phyloP scores from a whole-genome alignment of 805 yeast species.

The Saccharomyces mikatae region DNA sequence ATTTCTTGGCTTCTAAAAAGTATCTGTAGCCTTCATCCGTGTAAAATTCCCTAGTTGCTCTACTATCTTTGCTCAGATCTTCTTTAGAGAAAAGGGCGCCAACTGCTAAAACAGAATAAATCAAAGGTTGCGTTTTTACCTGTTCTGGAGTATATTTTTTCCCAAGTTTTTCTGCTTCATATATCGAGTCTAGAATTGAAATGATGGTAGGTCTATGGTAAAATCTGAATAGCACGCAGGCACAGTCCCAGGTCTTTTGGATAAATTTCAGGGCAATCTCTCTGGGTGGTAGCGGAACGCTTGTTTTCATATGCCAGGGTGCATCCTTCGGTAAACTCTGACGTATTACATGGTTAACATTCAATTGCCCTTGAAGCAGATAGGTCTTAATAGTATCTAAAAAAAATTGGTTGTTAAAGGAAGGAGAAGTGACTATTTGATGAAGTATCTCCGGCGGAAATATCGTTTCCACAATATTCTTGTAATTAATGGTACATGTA shows the following conservation, averaged over 20 bases:
- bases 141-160: slow-evolving; percentile 55
- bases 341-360: background rate
- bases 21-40: slow-evolving; percentile 75
- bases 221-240: slow-evolving; percentile 77
- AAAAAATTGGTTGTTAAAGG: background rate
- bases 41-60: slow-evolving; percentile 24
- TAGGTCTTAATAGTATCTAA: slow-evolving; percentile 2
- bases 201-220: slow-evolving; percentile 78
- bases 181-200: slow-evolving; percentile 64
- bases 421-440: background rate
- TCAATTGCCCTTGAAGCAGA: slow-evolving; percentile 1
- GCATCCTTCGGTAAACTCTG: background rate
- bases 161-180: slow-evolving; percentile 62
- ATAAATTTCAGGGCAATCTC: slow-evolving; percentile 64
- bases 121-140: slow-evolving; percentile 65
- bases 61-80: slow-evolving; percentile 32
- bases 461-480: slow-evolving; percentile 4
- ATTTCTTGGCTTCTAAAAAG: slow-evolving; percentile 70
- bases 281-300: slow-evolving; percentile 52
- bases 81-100: slow-evolving; percentile 70
- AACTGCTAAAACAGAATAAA: slow-evolving; percentile 81
- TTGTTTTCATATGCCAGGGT: background rate
- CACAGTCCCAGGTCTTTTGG: slow-evolving; percentile 73
- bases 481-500: background rate
- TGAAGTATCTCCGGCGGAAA: slow-evolving; percentile 2